Conservation (phyloP, 768 basidiomycete genomes). For the Agrocybe praecox region DNA sequence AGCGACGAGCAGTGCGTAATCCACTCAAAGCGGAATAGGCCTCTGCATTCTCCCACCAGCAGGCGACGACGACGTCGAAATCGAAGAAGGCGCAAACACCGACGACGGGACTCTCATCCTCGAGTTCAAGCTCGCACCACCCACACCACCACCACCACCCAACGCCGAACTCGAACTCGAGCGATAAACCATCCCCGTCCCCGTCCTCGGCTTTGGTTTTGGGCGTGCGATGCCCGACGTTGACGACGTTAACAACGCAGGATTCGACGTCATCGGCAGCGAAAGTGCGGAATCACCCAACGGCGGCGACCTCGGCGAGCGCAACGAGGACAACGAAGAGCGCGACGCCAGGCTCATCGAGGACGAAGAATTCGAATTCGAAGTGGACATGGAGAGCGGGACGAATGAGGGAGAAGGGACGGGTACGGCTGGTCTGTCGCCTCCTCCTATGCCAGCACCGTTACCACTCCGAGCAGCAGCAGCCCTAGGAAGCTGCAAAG, state of each 20-base stretch:
- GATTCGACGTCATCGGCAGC: constrained; percentile 1
- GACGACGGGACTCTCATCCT: too few species aligned
- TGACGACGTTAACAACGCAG: background rate
- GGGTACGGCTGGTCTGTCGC: constrained; percentile 37
- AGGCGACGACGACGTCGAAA: background rate
- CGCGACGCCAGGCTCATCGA: constrained; percentile 1
- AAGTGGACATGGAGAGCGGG: constrained; percentile 7
- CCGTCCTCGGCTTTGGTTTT: constrained; percentile 61
- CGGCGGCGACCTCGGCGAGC: constrained; percentile 5
- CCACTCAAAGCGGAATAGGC: constrained; percentile 2
- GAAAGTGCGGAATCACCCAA: background rate
- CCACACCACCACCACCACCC: background rate
- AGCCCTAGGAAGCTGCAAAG: constrained; percentile 33
- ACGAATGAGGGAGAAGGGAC: constrained; percentile 24
- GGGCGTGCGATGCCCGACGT: constrained; percentile 27
- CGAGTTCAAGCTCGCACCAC: background rate
- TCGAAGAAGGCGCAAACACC: too few species aligned
- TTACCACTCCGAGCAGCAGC: constrained; percentile 12
- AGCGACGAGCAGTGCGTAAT: too few species aligned
- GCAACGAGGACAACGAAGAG: background rate
- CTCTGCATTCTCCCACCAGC: constrained; percentile 3
- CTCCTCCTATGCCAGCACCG: too few species aligned
- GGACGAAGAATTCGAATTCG: constrained; percentile 19
- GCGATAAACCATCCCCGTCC: constrained; percentile 72
- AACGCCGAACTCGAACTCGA: constrained; percentile 30